phyloP scores from a whole-genome alignment of 345 rosid genomes.

The Chamaenerion angustifolium region DNA sequence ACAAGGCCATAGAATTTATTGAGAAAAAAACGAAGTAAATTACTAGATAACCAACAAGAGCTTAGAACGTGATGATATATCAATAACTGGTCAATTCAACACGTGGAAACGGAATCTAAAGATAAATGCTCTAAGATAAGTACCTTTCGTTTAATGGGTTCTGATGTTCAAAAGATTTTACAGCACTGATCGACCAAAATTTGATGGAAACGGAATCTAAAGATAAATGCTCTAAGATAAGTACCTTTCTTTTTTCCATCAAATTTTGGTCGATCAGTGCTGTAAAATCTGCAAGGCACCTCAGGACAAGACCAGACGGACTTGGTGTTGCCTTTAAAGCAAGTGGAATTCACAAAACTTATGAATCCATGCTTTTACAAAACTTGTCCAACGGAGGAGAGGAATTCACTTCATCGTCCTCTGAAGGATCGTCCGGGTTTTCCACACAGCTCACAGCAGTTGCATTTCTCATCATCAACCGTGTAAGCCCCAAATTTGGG shows the following conservation, averaged over 20 bases:
- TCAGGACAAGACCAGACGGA: conserved; percentile 69
- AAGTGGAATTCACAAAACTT: conserved; percentile 75
- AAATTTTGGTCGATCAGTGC: conserved; percentile 31
- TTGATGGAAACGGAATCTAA: too few species aligned
- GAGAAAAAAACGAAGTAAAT: too few species aligned
- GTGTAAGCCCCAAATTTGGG: conserved; percentile 20
- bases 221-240: too few species aligned
- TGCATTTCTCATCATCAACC: conserved; percentile 23
- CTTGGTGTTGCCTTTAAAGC: conserved; percentile 64
- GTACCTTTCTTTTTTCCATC: conserved; percentile 96
- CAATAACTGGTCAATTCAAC: neutral
- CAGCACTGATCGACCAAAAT: too few species aligned
- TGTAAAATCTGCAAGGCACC: conserved; percentile 76
- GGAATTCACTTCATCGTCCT: conserved; percentile 49
- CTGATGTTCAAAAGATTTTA: too few species aligned
- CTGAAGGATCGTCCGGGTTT: conserved; percentile 32
- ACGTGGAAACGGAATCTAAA: too few species aligned
- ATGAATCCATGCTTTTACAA: conserved; percentile 77
- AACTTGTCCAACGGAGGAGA: conserved; percentile 70
- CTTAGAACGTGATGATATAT: neutral
- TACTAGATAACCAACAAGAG: too few species aligned
- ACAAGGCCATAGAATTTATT: neutral
- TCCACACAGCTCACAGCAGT: conserved; percentile 39
- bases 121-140: conserved; percentile 8
- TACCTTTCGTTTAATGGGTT: conserved; percentile 66